These are phyloP conservation scores for Candida yuanshanica DNA, from an alignment of 805 yeast genomes.

Conservation along the genomic window DNA sequence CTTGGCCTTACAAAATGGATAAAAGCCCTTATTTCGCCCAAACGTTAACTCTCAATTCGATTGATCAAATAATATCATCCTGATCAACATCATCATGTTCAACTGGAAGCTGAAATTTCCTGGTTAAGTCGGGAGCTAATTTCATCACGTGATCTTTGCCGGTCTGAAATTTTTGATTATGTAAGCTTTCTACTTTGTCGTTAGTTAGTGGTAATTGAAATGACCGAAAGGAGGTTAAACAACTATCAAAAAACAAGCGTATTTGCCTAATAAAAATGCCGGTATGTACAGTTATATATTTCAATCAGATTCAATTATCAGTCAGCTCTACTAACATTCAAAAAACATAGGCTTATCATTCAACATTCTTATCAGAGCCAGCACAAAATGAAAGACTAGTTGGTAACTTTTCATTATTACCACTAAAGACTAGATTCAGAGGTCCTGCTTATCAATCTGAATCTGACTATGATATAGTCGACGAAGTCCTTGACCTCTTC, in stretches of 20 bases:
- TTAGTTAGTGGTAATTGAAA: no score
- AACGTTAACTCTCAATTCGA: no score
- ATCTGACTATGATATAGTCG: slow-evolving; percentile 81
- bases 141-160: no score
- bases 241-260: background rate
- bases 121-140: no score
- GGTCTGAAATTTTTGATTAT: no score
- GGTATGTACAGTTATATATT: slow-evolving; percentile 2
- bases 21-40: no score
- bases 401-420: slow-evolving; percentile 77
- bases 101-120: no score
- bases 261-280: slow-evolving; percentile 4
- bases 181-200: no score
- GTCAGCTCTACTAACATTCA: background rate
- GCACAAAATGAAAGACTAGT: slow-evolving; percentile 53
- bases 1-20: no score
- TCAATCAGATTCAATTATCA: background rate
- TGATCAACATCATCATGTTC: no score
- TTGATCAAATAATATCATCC: no score
- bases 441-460: slow-evolving; percentile 87
- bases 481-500: slow-evolving; percentile 85
- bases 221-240: background rate
- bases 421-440: slow-evolving; percentile 75
- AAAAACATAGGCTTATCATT: slow-evolving; percentile 59
- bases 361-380: slow-evolving; percentile 66